Conservation (phyloP, 2,329 filamentous ascomycete genomes). For the Neopestalotiopsis sp. region DNA sequence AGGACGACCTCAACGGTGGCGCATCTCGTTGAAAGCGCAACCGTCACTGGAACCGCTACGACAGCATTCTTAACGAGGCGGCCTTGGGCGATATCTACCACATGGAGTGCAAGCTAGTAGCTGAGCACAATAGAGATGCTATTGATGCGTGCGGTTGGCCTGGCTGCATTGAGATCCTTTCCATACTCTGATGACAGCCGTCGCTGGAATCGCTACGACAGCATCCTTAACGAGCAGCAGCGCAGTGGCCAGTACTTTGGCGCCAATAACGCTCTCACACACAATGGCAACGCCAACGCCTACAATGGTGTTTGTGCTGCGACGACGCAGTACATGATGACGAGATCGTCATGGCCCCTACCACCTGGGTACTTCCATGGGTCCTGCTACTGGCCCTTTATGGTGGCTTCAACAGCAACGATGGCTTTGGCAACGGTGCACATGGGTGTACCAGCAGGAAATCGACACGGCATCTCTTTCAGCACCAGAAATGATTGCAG, state of each 20-base stretch:
- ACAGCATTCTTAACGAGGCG: too few relatives aligned
- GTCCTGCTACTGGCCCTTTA: background rate
- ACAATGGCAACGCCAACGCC: background rate
- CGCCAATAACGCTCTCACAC: background rate
- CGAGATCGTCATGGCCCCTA: too few relatives aligned
- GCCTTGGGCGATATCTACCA: slow-evolving; percentile 8
- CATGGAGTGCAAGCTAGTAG: slow-evolving; percentile 2
- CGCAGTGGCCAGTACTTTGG: background rate
- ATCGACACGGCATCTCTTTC: too few relatives aligned
- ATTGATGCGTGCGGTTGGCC: too few relatives aligned
- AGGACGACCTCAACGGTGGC: background rate
- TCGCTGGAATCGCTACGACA: background rate
- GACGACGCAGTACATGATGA: too few relatives aligned
- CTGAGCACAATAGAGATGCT: too few relatives aligned
- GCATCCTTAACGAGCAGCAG: background rate
- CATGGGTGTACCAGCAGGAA: background rate
- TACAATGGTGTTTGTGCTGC: background rate
- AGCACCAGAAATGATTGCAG: too few relatives aligned
- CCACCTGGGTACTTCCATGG: background rate
- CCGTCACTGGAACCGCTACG: background rate
- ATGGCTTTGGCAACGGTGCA: background rate
- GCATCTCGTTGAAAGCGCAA: background rate
- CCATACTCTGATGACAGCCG: background rate
- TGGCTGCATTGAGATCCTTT: too few relatives aligned
- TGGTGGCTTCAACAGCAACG: background rate